These are phyloP conservation scores for Pilatotrama ljubarskyi DNA, from an alignment of 768 basidiomycete genomes.

Conservation along the genomic window DNA sequence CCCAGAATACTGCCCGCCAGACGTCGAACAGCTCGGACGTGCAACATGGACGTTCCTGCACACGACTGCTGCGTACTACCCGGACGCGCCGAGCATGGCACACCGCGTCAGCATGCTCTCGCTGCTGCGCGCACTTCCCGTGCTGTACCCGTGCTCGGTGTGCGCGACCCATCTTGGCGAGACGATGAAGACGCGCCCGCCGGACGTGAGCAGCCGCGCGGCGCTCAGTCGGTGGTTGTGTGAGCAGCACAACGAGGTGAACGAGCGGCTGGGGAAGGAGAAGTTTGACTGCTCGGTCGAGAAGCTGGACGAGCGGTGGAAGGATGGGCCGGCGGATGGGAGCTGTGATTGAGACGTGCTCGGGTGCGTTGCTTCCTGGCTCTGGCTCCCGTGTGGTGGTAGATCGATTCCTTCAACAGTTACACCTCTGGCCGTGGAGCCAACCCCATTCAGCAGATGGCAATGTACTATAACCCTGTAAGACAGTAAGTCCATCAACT, in stretches of 20 bases:
- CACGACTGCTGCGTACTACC: slow-evolving; percentile 94
- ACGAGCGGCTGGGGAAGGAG: slow-evolving; percentile 80
- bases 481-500: too few species aligned
- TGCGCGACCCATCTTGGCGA: slow-evolving; percentile 84
- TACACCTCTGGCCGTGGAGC: too few species aligned
- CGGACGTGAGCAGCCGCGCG: slow-evolving; percentile 72
- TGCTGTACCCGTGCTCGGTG: slow-evolving; percentile 84
- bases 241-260: slow-evolving; percentile 91
- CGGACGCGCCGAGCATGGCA: slow-evolving; percentile 68
- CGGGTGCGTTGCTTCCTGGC: background rate
- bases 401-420: too few species aligned
- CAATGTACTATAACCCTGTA: too few species aligned
- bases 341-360: slow-evolving; percentile 66
- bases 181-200: slow-evolving; percentile 64
- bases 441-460: too few species aligned
- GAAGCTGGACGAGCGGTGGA: slow-evolving; percentile 88
- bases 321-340: slow-evolving; percentile 84
- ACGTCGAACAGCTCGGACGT: slow-evolving; percentile 84
- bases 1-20: slow-evolving; percentile 80
- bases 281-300: slow-evolving; percentile 67
- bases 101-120: slow-evolving; percentile 85
- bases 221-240: slow-evolving; percentile 86
- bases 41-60: slow-evolving; percentile 98
- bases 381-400: too few species aligned
- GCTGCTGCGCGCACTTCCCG: slow-evolving; percentile 74